A percentile compares a stretch with the other conserved stretches of the same genome.
phyloP scores from a whole-genome alignment of 2,329 filamentous ascomycete genomes.

The Hypocrella siamensis region DNA sequence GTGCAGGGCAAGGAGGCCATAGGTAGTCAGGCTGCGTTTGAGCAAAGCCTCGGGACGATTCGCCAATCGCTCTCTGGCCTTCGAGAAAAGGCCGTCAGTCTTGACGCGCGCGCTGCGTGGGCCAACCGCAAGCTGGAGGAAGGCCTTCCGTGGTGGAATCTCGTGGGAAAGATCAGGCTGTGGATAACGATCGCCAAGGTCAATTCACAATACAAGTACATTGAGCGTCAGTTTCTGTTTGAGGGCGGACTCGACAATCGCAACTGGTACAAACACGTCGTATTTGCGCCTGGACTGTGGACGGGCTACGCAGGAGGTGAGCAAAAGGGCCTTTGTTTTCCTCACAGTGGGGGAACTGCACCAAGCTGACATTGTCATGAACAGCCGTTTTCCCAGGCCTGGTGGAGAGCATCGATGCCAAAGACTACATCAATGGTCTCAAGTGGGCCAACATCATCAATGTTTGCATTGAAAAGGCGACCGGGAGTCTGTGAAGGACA shows the following conservation, averaged over 20 bases:
- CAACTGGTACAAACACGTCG: constrained; percentile 86
- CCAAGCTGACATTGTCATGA: background rate
- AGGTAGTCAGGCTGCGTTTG: constrained; percentile 24
- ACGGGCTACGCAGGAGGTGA: constrained; percentile 72
- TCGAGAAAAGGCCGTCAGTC: constrained; percentile 22
- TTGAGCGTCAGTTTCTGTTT: constrained; percentile 72
- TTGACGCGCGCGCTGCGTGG: constrained; percentile 29
- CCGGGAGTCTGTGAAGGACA: no score
- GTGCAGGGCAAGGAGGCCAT: constrained; percentile 8
- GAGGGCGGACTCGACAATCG: constrained; percentile 61
- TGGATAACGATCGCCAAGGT: constrained; percentile 46
- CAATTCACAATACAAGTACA: constrained; percentile 69
- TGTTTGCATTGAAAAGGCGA: constrained; percentile 29
- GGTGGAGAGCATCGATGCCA: constrained; percentile 44
- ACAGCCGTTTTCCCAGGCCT: constrained; percentile 46
- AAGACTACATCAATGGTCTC: constrained; percentile 40
- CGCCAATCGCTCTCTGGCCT: constrained; percentile 21
- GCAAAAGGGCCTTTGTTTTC: constrained; percentile 10
- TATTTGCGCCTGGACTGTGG: constrained; percentile 84
- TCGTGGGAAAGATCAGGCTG: constrained; percentile 50
- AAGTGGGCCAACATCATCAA: constrained; percentile 46
- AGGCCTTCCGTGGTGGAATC: constrained; percentile 65
- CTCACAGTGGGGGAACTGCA: no score
- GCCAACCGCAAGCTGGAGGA: constrained; percentile 25
- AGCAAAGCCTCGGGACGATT: constrained; percentile 20